Evolutionary conservation across 2,329 filamentous ascomycete genomes (phyloP).

Genomic region (Aureobasidium zeae): DNA sequence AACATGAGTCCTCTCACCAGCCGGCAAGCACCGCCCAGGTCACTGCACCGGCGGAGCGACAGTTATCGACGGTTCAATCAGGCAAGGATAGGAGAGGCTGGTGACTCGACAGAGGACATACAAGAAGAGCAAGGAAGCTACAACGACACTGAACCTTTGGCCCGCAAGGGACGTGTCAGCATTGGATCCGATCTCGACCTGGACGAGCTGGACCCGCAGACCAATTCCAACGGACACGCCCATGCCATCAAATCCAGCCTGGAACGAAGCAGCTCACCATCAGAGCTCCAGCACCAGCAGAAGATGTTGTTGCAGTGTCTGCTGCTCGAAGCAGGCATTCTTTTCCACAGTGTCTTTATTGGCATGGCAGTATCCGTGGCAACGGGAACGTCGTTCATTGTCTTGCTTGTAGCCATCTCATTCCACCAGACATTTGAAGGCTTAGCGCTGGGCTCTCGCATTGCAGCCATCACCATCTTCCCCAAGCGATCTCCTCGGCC

Average conservation of each 20-base stretch:
- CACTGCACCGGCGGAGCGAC: conserved; percentile 15
- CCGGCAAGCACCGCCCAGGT: conserved; percentile 3
- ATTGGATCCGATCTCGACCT: conserved; percentile 21
- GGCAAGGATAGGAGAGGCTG: conserved; percentile 18
- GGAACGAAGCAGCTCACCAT: not conserved
- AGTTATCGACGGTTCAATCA: conserved; percentile 25
- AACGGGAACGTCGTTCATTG: conserved; percentile 53
- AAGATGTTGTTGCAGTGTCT: conserved; percentile 64
- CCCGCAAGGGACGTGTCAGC: not conserved
- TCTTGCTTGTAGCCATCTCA: conserved; percentile 58
- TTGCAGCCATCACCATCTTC: conserved; percentile 62
- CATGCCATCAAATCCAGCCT: not conserved
- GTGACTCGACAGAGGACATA: not conserved
- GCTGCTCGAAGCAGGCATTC: conserved; percentile 65
- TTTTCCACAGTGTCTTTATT: conserved; percentile 71
- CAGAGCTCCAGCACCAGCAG: conserved; percentile 37
- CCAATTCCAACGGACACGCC: conserved; percentile 11
- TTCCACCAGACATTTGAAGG: conserved; percentile 66
- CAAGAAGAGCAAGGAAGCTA: conserved; percentile 1
- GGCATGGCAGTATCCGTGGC: conserved; percentile 64
- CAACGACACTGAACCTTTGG: not conserved
- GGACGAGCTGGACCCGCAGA: conserved; percentile 27
- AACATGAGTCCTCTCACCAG: not conserved
- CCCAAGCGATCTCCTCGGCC: conserved; percentile 63
- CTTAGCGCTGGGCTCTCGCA: conserved; percentile 60